Evolutionary conservation across 1,139 yeast species (phyloP).

Genomic region (Scheffersomyces insectosa): DNA sequence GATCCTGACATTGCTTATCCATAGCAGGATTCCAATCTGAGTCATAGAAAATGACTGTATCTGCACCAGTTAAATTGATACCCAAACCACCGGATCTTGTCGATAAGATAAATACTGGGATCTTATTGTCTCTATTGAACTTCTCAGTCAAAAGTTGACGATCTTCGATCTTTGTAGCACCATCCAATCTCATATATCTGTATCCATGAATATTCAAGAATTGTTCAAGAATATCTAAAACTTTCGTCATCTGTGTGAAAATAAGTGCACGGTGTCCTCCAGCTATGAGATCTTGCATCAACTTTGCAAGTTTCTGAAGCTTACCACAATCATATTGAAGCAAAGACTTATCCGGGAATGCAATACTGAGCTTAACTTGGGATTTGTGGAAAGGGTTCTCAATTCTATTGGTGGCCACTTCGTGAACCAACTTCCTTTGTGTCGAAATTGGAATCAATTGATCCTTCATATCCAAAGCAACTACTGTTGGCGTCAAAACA

Average conservation of each 20-base stretch:
- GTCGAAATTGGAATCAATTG: conserved; percentile 46
- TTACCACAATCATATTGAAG: conserved; percentile 97
- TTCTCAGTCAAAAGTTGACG: conserved; percentile 92
- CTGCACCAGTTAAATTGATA: conserved; percentile 96
- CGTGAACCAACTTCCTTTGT: conserved; percentile 31
- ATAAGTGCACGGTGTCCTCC: conserved; percentile 92
- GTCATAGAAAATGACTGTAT: conserved; percentile 97
- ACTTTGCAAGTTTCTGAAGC: conserved; percentile 74
- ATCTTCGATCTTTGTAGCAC: conserved; percentile 96
- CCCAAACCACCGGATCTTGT: conserved; percentile 99
- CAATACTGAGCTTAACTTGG: conserved; percentile 86
- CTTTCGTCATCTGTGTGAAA: conserved; percentile 98
- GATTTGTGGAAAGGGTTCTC: conserved; percentile 73
- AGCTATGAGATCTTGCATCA: conserved; percentile 75
- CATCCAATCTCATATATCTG: conserved; percentile 92
- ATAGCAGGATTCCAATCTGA: conserved; percentile 99
- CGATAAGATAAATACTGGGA: conserved; percentile 89
- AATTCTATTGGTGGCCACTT: conserved; percentile 42
- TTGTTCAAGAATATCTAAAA: conserved; percentile 88
- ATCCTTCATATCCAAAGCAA: conserved; percentile 72
- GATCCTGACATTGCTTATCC: conserved; percentile 99
- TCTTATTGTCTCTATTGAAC: conserved; percentile 81
- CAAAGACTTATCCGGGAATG: conserved; percentile 92
- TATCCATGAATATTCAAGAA: conserved; percentile 94
- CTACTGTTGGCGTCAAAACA: conserved; percentile 85